Evolutionary conservation across 108 stramenopile species (phyloP).

Genomic region (Nitzschia putrida): DNA sequence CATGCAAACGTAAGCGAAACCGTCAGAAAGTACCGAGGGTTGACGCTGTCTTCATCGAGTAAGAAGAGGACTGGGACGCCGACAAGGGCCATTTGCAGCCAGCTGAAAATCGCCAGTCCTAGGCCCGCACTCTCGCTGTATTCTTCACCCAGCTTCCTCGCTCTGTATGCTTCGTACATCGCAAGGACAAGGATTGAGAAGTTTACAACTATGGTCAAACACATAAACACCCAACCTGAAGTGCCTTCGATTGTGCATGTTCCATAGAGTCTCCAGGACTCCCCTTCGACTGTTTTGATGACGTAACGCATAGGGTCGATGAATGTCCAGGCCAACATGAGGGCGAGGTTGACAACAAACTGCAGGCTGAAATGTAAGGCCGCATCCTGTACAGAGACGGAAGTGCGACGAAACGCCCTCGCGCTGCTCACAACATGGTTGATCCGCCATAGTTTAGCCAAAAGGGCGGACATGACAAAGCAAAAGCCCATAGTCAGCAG

Average conservation of each 20-base stretch:
- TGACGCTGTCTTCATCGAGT: constrained; percentile 38
- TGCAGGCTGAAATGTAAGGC: constrained; percentile 35
- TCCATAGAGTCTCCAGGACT: constrained; percentile 23
- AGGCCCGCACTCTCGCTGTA: constrained; percentile 44
- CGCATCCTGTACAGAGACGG: constrained; percentile 32
- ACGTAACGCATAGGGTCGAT: constrained; percentile 36
- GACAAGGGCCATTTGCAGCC: constrained; percentile 45
- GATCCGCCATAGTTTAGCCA: constrained; percentile 60
- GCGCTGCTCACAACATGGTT: constrained; percentile 35
- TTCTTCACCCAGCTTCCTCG: constrained; percentile 39
- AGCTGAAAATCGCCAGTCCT: constrained; percentile 47
- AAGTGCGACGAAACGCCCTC: constrained; percentile 17
- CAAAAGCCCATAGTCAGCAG: constrained; percentile 53
- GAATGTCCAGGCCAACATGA: constrained; percentile 38
- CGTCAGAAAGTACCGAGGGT: constrained; percentile 41
- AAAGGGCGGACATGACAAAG: constrained; percentile 46
- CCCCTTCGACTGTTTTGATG: constrained; percentile 22
- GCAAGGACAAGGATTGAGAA: constrained; percentile 35
- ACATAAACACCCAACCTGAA: constrained; percentile 7
- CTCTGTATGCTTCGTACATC: constrained; percentile 34
- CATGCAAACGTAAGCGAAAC: constrained; percentile 27
- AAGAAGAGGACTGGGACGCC: constrained; percentile 48
- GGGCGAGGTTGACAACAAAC: constrained; percentile 29
- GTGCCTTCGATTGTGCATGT: constrained; percentile 1
- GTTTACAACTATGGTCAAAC: constrained; percentile 7